Base-by-base conservation (phyloP, 202 grass and related monocot species). In the Hordeum pubiflorum region DNA sequence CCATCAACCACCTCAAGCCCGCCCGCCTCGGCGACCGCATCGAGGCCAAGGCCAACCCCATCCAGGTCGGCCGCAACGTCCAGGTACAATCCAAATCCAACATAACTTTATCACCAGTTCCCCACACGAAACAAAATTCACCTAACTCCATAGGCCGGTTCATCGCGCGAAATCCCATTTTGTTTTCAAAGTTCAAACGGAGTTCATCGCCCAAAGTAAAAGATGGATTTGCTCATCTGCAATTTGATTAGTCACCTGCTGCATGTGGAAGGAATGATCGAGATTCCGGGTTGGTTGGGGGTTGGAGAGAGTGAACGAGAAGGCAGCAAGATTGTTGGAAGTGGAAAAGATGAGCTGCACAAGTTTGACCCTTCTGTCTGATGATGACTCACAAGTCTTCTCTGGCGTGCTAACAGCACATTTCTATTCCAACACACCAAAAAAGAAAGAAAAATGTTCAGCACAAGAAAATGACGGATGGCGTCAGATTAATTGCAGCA, bases 1-100 rank as follows among this genome's bases (percentile, higher is more conserved):
- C 89, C 46, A 92, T 91, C 77, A 92, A 94, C 81, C 91, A 97
- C 80, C 34, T 97, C 87, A 80, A 79, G 23, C 77, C 91, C 1
- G 94, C 89, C 4, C 71, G 73, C 58, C 94, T 94, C 63, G 91
- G 94, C 72, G 85, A 97, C 23, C 52, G 83, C n/a, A 37, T 92
- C 29, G 69, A 88, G 73, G 87, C 87, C 0, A 46, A 86, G 82
- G 94, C 94, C 6, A 64, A 3, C 6, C 91, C 94, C 22, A 18
- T 97, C 41, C 94, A 90, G 41, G 52, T 74, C 7, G 94, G 91
- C 76, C 87, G 85, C 43, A 88, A 73, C 60, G 91, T 92, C 74
- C 91, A 97, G 85, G 93, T 93, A 85, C 0, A 8, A 9, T 4
- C 7, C 74, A 87, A 40, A 50, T 33, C 6, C 18, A 38, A 23